Percentiles rank a stretch among this genome's conserved stretches.
phyloP scores from a whole-genome alignment of 148 eudicot species.

The Rhododendron ferrugineum region DNA sequence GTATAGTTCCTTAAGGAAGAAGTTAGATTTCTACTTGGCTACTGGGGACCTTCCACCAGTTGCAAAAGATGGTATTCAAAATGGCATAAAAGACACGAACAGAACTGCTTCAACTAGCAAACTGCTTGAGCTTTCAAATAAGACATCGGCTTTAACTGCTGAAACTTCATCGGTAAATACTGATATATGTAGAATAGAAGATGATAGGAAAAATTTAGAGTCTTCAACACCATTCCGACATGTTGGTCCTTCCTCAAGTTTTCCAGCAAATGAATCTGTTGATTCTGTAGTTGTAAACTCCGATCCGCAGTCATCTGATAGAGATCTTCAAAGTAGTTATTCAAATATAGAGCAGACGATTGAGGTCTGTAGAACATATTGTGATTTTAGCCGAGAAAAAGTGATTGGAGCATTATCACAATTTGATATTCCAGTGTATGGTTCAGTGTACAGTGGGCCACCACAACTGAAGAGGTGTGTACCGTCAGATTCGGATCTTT shows the following conservation, averaged over 20 bases:
- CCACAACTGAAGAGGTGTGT: constrained; percentile 38
- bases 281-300: constrained; percentile 33
- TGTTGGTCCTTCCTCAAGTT: constrained; percentile 21
- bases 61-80: constrained; percentile 43
- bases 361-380: constrained; percentile 25
- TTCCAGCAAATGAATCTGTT: constrained; percentile 38
- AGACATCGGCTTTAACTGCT: constrained; percentile 52
- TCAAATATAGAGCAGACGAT: constrained; percentile 19
- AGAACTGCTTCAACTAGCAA: constrained; percentile 36
- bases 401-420: constrained; percentile 26
- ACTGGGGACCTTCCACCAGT: constrained; percentile 88
- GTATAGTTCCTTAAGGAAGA: constrained; percentile 97
- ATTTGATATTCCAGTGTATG: constrained; percentile 29
- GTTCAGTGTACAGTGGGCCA: constrained; percentile 60
- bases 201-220: constrained; percentile 35
- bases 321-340: constrained; percentile 16
- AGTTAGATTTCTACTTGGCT: constrained; percentile 77
- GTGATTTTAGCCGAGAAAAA: constrained; percentile 26
- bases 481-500: constrained; percentile 31
- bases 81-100: constrained; percentile 34
- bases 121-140: constrained; percentile 34
- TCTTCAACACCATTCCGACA: constrained; percentile 22
- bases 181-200: constrained; percentile 40
- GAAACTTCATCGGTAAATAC: constrained; percentile 57
- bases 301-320: constrained; percentile 22